A percentile compares a stretch with the other conserved stretches of the same genome.
Evolutionary conservation across 2,329 filamentous ascomycete genomes (phyloP).

Genomic region (Aspergillaceae sp.): DNA sequence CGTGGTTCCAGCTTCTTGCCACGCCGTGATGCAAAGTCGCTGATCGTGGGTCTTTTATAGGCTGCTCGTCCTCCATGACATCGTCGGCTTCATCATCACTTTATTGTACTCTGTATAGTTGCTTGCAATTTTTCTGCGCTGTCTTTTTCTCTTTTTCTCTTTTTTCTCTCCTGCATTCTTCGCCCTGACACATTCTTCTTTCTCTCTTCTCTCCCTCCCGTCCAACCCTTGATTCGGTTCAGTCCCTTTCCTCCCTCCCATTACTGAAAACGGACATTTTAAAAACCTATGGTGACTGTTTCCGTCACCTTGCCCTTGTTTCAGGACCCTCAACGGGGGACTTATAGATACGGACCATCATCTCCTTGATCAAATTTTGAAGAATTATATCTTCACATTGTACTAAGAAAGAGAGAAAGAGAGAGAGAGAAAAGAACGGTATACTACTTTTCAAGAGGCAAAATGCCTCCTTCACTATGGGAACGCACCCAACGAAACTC

Average conservation of each 20-base stretch:
- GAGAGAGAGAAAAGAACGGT: background rate
- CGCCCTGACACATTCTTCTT: no score
- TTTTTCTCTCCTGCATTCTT: no score
- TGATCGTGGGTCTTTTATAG: background rate
- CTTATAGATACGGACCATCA: conserved; percentile 6
- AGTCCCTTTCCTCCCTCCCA: no score
- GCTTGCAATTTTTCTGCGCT: background rate
- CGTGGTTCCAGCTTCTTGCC: background rate
- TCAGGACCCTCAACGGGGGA: background rate
- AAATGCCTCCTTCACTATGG: conserved; percentile 47
- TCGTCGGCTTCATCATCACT: background rate
- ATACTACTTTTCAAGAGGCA: conserved; percentile 2
- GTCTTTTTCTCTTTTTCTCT: background rate
- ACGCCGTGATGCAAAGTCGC: background rate
- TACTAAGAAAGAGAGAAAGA: no score
- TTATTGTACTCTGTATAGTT: background rate
- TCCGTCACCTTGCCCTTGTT: conserved; percentile 6
- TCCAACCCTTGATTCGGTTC: background rate
- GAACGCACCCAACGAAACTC: conserved; percentile 44
- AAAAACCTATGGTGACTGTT: conserved; percentile 11
- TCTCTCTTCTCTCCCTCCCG: no score
- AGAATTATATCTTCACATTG: no score
- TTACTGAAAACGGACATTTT: background rate
- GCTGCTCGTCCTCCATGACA: no score
- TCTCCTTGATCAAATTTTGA: background rate